These are phyloP conservation scores for Citrus mangshanensis DNA, from an alignment of 345 rosid species.

Conservation along the genomic window DNA sequence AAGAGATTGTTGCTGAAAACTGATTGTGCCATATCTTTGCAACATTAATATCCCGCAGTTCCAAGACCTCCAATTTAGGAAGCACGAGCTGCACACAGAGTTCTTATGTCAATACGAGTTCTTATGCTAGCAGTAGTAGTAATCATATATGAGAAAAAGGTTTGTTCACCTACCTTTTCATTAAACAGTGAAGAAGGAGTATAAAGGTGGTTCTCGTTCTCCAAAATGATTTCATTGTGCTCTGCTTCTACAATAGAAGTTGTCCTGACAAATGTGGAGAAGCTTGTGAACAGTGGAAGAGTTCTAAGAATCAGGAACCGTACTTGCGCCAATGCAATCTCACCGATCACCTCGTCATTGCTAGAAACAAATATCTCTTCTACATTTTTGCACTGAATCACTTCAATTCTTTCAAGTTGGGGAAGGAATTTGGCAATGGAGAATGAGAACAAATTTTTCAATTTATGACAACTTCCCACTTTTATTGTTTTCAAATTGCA, in stretches of 20 bases:
- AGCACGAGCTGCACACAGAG: slow-evolving; percentile 14
- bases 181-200: neutral
- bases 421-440: slow-evolving; percentile 15
- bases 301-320: neutral
- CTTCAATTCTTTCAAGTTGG: slow-evolving; percentile 14
- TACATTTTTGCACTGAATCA: slow-evolving; percentile 10
- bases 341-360: neutral
- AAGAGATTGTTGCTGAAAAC: neutral
- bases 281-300: neutral
- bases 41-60: neutral
- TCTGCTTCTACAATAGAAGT: neutral
- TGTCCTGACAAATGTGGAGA: neutral
- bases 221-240: neutral
- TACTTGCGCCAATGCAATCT: neutral
- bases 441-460: slow-evolving; percentile 23
- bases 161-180: neutral
- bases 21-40: slow-evolving; percentile 6
- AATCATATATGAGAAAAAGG: neutral
- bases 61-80: slow-evolving; percentile 15
- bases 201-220: neutral
- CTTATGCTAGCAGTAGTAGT: neutral
- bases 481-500: neutral
- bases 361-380: neutral
- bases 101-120: neutral
- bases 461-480: slow-evolving; percentile 8